Evolutionary conservation across 164 flowering plant species (phyloP).

Genomic region (Chloranthus sessilifolius): DNA sequence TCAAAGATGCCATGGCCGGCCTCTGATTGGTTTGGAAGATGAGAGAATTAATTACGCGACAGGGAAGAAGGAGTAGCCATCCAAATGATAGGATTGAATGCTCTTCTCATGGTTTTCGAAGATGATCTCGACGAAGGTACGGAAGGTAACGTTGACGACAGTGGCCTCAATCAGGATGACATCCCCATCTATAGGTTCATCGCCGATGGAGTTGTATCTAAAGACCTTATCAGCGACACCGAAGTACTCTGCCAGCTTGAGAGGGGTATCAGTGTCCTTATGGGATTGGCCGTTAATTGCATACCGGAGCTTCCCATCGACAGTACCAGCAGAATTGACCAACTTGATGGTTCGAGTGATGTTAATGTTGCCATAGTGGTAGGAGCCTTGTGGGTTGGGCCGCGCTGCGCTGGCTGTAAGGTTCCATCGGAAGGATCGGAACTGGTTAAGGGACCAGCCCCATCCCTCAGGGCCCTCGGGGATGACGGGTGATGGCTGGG

Average conservation of each 20-base stretch:
- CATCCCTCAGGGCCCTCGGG: conserved; percentile 21
- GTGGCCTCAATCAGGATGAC: conserved; percentile 18
- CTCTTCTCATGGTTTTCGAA: conserved; percentile 43
- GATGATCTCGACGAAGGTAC: conserved; percentile 39
- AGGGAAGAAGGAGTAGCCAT: conserved; percentile 47
- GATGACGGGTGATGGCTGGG: conserved; percentile 33
- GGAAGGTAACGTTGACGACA: conserved; percentile 32
- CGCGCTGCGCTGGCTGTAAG: conserved; percentile 36
- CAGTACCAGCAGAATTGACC: conserved; percentile 24
- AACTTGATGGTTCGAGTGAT: conserved; percentile 20
- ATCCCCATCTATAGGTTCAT: conserved; percentile 17
- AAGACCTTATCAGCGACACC: conserved; percentile 21
- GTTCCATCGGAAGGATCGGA: conserved; percentile 34
- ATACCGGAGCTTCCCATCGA: conserved; percentile 32
- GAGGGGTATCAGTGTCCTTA: conserved; percentile 19
- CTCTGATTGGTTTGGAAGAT: no score
- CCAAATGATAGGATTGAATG: conserved; percentile 40
- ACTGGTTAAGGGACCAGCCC: conserved; percentile 44
- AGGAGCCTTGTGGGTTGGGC: conserved; percentile 42
- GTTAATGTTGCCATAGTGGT: conserved; percentile 37
- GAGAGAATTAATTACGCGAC: no score
- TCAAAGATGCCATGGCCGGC: conserved; percentile 76
- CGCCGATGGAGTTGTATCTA: conserved; percentile 25
- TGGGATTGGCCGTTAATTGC: conserved; percentile 35
- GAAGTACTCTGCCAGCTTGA: conserved; percentile 38